Evolutionary conservation across 2,329 filamentous ascomycete species (phyloP), one percentile per base, ranked within the genome.

Genomic region (Fusarium abutilonis): DNA sequence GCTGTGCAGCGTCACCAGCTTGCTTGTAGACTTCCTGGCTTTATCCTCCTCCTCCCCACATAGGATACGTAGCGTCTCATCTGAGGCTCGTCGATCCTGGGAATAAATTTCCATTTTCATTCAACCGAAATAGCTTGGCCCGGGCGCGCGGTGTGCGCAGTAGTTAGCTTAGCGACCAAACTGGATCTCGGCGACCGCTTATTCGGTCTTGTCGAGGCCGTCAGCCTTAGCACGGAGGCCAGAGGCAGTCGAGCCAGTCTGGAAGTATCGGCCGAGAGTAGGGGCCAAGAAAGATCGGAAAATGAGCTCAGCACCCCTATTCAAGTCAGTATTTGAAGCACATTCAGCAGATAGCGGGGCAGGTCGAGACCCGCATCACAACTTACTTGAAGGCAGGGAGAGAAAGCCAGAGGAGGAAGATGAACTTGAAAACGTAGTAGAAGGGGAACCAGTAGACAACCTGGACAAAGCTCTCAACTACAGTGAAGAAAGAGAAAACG

Each of bases 341-440:
- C 51, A 55, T 35, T n/a, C 39, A 38, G 19, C 29, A n/a, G 32
- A 39, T 47, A 46, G 41, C 52, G 51, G 54, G 47, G 55, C 51
- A 38, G 26, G 43, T 36, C 10, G 32, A 42, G 51, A 52, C 50
- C 35, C 45, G 53, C 44, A 52, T 17, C 13, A 28, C 31, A 34
- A 82, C 89, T 76, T 89, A 97, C 94, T 84, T 84, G 83, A 96
- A 97, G 79, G 91, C 86, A 78, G 95, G 95, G 74, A 99, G 92
- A 71, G 94, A 89, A 82, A 99, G 93, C 95, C 95, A 99, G 77
- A 99, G 89, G 73, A 98, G 86, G 78, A 98, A 90, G 75, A 96
- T 83, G 76, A 99, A 97, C 87, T 99, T 99, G 90, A 99, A 98
- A 76, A 93, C 94, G 82, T 92, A 99, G 90, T 99, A 99, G 84